Conservation (phyloP, 2,329 filamentous ascomycete genomes). For the Cladobotryum mycophilum region DNA sequence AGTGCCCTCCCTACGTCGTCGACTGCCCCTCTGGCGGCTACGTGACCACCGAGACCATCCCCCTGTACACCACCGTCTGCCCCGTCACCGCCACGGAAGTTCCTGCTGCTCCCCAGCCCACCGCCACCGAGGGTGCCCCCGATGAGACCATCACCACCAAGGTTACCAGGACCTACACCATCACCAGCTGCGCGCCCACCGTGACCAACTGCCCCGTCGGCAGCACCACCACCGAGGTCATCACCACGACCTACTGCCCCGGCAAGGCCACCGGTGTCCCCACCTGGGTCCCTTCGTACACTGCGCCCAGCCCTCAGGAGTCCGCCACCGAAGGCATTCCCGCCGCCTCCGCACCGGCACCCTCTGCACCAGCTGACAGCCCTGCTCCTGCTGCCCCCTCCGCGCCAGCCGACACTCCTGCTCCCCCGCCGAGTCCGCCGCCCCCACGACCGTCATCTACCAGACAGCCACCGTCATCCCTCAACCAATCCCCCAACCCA, state of each 20-base stretch:
- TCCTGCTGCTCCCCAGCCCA: constrained; percentile 9
- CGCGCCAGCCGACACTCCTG: too few relatives aligned
- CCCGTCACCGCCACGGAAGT: constrained; percentile 19
- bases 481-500: too few relatives aligned
- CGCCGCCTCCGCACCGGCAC: too few relatives aligned
- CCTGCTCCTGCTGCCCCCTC: too few relatives aligned
- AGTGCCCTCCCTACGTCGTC: constrained; percentile 40
- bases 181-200: constrained; percentile 54
- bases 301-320: too few relatives aligned
- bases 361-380: too few relatives aligned
- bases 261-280: background rate
- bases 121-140: background rate
- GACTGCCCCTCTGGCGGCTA: constrained; percentile 29
- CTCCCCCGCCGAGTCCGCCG: too few relatives aligned
- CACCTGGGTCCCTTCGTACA: too few relatives aligned
- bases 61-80: constrained; percentile 32
- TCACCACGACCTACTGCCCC: constrained; percentile 16
- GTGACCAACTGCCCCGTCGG: constrained; percentile 38
- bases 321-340: too few relatives aligned
- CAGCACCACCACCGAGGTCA: constrained; percentile 18
- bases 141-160: constrained; percentile 20
- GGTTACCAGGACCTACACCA: constrained; percentile 33
- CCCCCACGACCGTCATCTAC: too few relatives aligned
- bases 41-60: constrained; percentile 34
- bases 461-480: background rate